Evolutionary conservation across 495 filamentous ascomycete species (phyloP).

Genomic region (Talaromyces liani): DNA sequence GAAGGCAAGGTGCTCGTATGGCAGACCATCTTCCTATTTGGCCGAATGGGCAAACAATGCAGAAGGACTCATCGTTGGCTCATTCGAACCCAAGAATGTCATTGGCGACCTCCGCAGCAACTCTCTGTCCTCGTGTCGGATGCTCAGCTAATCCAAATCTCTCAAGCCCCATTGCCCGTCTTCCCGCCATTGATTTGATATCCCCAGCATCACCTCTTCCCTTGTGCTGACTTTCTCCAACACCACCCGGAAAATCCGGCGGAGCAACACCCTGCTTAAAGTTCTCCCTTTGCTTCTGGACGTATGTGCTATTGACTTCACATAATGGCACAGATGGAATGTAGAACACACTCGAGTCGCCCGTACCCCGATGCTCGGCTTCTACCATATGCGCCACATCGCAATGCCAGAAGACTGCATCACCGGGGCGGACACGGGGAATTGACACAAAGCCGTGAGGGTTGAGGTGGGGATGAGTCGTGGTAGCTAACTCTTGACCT

Average conservation of each 20-base stretch:
- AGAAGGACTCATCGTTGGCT: neutral
- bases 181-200: neutral
- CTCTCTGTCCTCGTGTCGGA: neutral
- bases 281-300: slow-evolving; percentile 49
- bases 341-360: slow-evolving; percentile 66
- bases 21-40: no score
- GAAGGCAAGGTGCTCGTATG: no score
- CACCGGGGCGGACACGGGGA: slow-evolving; percentile 62
- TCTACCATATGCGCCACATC: slow-evolving; percentile 65
- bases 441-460: slow-evolving; percentile 65
- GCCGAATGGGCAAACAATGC: no score
- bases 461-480: slow-evolving; percentile 62
- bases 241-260: slow-evolving; percentile 63
- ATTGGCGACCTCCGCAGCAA: neutral
- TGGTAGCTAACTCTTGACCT: slow-evolving; percentile 57
- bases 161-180: slow-evolving; percentile 1
- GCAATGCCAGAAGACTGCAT: slow-evolving; percentile 77
- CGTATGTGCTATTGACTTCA: slow-evolving; percentile 53
- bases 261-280: slow-evolving; percentile 37
- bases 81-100: neutral
- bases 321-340: slow-evolving; percentile 69
- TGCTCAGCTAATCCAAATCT: neutral
- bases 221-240: slow-evolving; percentile 16
- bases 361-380: slow-evolving; percentile 50
- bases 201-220: neutral